Evolutionary conservation across 148 eudicot species (phyloP), one percentile per base, ranked within the genome.

Genomic region (Drosera capensis): DNA sequence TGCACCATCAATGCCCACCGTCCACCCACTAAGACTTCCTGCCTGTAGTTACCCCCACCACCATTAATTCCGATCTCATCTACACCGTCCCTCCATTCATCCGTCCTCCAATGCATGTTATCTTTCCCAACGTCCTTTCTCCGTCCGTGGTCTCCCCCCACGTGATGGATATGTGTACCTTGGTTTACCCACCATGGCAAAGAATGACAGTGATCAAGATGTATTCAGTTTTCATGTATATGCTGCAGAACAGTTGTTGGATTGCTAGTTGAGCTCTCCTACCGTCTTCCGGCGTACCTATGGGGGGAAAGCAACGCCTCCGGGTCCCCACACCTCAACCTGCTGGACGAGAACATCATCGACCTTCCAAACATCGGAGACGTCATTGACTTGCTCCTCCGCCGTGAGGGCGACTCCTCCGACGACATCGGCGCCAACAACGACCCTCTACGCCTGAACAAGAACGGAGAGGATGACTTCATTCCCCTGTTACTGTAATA

Each of bases 301-400:
- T 90, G 95, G 54, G 97, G 97, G 5, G 97, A 90, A 0, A 90
- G 57, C 67, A 90, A 60, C 29, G 95, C 94, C 61, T 90, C 93
- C 0, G 95, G 96, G 63, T 86, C 93, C 0, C 87, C 96, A 30
- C 71, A 64, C 67, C 86, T 68, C 67, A 70, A 66, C 56, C 95
- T 59, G 35, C 81, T 81, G 40, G 92, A 70, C 3, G 87, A 70
- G 39, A 59, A 72, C 29, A 45, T 40, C 52, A 50, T 40, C 23
- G 73, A 25, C 38, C 87, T 66, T 40, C 72, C 67, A 51, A 75
- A 68, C 67, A 81, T 59, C 14, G 95, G 95, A 36, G 80, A 78
- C 20, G 88, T 60, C 45, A 71, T 28, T 15, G 74, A 67, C 43
- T 71, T 73, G 59, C 64, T 65, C 43, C 87, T 49, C 39, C 81